Evolutionary conservation across 2,329 filamentous ascomycete species (phyloP), one percentile per base, ranked within the genome.

Genomic region (Ceratocystis papillata): DNA sequence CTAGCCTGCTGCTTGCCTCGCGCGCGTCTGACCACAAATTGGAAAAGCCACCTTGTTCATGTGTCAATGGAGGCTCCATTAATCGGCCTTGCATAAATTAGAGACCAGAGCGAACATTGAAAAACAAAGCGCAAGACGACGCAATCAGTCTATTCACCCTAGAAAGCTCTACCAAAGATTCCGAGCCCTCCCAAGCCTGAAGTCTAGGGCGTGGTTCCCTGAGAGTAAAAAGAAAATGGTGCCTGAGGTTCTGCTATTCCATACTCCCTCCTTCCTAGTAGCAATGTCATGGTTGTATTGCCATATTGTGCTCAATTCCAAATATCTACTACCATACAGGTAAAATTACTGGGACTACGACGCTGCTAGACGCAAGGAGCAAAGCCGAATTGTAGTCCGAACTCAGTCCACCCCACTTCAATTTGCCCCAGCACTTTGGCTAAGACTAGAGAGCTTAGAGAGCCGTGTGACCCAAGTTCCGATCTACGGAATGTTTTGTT

Each of bases 41-140:
- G 5, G 30, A 59, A 37, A 59, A 59, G 55, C 55, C 55, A 59
- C 28, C 28, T 59, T 33, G 55, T 30, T 20, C 30, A 37, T 59
- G 55, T 59, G 15, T 17, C 28, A 37, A 33, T 28, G 17, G 20
- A 20, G 20, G 55, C n/a, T 37, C 15, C 55, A 59, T 59, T 59
- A 15, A 57, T 28, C 8, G 12, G 30, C 30, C 53, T 17, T 57
- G 22, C 53, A 30, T 33, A 53, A 53, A 20, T 30, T n/a, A 8
- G 10, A 17, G 12, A 8, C 28, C 15, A 59, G 53, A 12, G 25
- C 17, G 53, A 25, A 8, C 12, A 25, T 15, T 22, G 53, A 37
- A 33, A 10, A 22, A n/a, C 53, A 57, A 30, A 25, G n/a, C 50
- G 20, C 6, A 48, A 48, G 45, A 22, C 46, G 50, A 22, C 22